These are phyloP conservation scores for Leptomonas seymouri DNA, from an alignment of 208 protist species.

Conservation along the genomic window DNA sequence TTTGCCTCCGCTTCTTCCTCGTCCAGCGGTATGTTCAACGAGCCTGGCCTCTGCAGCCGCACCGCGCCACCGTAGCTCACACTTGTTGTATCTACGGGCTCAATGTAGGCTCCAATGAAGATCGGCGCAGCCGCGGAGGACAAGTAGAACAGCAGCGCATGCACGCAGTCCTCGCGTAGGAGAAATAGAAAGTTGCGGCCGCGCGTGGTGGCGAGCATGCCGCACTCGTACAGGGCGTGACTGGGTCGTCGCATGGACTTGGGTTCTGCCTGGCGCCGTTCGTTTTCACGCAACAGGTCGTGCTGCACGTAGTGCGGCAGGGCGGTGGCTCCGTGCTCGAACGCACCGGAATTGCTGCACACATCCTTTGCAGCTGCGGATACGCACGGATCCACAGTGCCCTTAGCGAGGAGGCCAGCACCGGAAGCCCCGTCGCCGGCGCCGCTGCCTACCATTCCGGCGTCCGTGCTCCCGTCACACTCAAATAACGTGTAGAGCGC, in stretches of 20 bases:
- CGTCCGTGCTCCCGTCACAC: conserved; percentile 20
- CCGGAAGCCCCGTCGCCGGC: not conserved
- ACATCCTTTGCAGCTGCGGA: not conserved
- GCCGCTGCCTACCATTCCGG: not conserved
- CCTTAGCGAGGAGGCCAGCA: not conserved
- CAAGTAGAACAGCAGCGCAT: conserved; percentile 47
- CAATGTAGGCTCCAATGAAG: conserved; percentile 55
- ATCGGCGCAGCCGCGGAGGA: conserved; percentile 40
- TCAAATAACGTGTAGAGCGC: conserved; percentile 39
- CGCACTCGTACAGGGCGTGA: conserved; percentile 44
- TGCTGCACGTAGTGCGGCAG: conserved; percentile 36
- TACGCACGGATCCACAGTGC: not conserved
- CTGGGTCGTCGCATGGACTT: conserved; percentile 28
- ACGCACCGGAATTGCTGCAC: too few species aligned
- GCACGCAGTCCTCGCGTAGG: conserved; percentile 39
- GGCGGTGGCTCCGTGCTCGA: too few species aligned
- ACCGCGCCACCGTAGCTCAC: conserved; percentile 52
- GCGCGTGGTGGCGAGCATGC: conserved; percentile 43
- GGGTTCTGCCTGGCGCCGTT: conserved; percentile 33
- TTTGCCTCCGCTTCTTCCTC: not conserved
- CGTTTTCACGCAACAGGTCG: conserved; percentile 35
- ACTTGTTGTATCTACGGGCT: conserved; percentile 46
- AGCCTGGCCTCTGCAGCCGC: conserved; percentile 29
- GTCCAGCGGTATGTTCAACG: conserved; percentile 8
- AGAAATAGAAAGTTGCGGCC: conserved; percentile 49